These are phyloP conservation scores for Cyanidioschyzon merolae DNA, from an alignment of 23 red algal species.

Conservation along the genomic window DNA sequence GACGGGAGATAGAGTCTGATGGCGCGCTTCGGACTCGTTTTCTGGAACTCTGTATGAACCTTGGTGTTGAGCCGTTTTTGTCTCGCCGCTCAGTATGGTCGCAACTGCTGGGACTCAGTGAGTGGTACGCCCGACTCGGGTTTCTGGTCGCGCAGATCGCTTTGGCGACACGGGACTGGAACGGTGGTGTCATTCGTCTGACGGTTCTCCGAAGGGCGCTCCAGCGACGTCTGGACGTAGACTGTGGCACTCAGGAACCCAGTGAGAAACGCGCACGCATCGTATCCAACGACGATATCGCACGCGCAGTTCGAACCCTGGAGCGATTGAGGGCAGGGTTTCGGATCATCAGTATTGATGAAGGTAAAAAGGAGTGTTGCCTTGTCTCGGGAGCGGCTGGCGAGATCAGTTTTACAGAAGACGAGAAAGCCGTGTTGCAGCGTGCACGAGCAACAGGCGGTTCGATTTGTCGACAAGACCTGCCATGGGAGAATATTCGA, in stretches of 20 bases:
- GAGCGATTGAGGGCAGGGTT: not conserved
- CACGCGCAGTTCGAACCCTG: not conserved
- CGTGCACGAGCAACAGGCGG: not conserved
- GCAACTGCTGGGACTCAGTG: not conserved
- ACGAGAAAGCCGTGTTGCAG: not conserved
- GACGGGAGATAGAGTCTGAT: not conserved
- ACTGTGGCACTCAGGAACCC: not conserved
- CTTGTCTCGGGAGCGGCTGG: not conserved
- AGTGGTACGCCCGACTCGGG: conserved; percentile 14
- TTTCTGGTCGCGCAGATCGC: conserved; percentile 7
- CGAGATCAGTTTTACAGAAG: not conserved
- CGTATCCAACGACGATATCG: not conserved
- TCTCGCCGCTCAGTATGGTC: conserved; percentile 1
- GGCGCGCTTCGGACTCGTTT: not conserved
- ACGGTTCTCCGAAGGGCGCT: not conserved
- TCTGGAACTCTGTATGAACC: conserved; percentile 1
- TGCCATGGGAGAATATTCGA: not conserved
- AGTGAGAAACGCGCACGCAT: not conserved
- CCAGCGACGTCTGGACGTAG: not conserved
- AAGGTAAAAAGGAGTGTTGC: not conserved
- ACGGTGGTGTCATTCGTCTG: conserved; percentile 13
- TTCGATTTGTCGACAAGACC: not conserved
- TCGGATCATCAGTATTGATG: not conserved
- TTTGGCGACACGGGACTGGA: not conserved
- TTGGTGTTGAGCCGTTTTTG: not conserved